Evolutionary conservation across 208 protist species (phyloP).

Genomic region (Trypanosoma cruzi): DNA sequence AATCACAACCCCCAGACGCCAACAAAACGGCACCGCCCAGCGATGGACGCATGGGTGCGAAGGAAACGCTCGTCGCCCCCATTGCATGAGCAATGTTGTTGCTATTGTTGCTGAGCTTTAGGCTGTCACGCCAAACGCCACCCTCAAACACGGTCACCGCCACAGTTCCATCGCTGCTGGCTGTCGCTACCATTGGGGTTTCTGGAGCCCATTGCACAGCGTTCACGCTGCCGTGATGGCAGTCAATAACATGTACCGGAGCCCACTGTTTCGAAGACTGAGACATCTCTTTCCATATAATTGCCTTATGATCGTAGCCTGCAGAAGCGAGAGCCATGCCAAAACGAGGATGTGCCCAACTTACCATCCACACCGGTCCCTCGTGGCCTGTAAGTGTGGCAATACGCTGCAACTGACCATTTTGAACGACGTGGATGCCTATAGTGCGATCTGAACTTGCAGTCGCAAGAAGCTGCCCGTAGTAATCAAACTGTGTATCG

Average conservation of each 20-base stretch:
- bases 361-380: constrained; percentile 98
- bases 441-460: constrained; percentile 97
- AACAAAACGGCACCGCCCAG: constrained; percentile 41
- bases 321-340: constrained; percentile 96
- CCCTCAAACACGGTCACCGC: constrained; percentile 60
- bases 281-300: constrained; percentile 94
- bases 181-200: constrained; percentile 66
- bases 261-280: constrained; percentile 45
- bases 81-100: constrained; percentile 88
- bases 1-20: constrained; percentile 83
- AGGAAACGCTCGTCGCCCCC: constrained; percentile 77
- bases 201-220: constrained; percentile 83
- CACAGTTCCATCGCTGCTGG: constrained; percentile 80
- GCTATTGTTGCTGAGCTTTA: constrained; percentile 77
- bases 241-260: constrained; percentile 73
- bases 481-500: constrained; percentile 98
- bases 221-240: constrained; percentile 79
- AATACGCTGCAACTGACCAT: constrained; percentile 50
- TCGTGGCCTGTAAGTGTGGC: constrained; percentile 91
- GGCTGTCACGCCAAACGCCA: constrained; percentile 70
- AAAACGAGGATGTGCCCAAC: constrained; percentile 98
- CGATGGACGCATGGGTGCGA: constrained; percentile 51
- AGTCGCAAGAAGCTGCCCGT: constrained; percentile 97
- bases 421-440: constrained; percentile 93
- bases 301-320: constrained; percentile 97